A percentile compares a stretch with the other conserved stretches of the same genome.
Evolutionary conservation across 768 basidiomycete genomes (phyloP).

Genomic region (Podaxis rugospora): DNA sequence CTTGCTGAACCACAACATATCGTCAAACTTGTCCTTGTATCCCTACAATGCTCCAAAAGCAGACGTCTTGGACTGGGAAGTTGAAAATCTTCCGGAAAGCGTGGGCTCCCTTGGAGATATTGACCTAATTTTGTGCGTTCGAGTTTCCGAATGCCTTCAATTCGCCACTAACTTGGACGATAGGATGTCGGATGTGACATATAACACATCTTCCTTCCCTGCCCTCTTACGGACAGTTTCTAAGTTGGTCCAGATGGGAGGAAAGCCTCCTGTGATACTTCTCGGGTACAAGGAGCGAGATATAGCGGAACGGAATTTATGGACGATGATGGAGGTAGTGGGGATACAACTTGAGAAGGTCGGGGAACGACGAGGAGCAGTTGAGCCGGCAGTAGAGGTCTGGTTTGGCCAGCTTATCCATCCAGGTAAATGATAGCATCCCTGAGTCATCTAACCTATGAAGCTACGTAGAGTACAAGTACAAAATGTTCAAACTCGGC

Average conservation of each 20-base stretch:
- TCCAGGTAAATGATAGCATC: too few relatives aligned
- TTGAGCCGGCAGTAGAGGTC: constrained; percentile 63
- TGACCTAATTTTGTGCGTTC: constrained; percentile 67
- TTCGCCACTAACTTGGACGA: neutral
- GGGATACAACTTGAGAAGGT: constrained; percentile 56
- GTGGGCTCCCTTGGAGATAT: constrained; percentile 37
- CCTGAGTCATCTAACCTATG: too few relatives aligned
- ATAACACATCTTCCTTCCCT: constrained; percentile 85
- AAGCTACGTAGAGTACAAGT: too few relatives aligned
- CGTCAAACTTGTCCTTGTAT: constrained; percentile 35
- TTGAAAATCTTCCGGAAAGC: constrained; percentile 43
- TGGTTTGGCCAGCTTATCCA: constrained; percentile 44
- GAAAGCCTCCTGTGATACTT: constrained; percentile 42
- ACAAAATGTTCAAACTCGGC: too few relatives aligned
- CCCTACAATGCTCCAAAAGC: constrained; percentile 26
- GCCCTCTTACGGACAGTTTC: constrained; percentile 67
- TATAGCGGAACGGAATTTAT: constrained; percentile 66
- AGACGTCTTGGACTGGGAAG: constrained; percentile 73
- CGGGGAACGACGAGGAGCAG: constrained; percentile 52
- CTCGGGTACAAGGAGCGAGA: constrained; percentile 90
- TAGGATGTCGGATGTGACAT: constrained; percentile 92
- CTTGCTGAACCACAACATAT: constrained; percentile 69
- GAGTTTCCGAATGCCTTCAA: neutral
- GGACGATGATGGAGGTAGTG: constrained; percentile 50
- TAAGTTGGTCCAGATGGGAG: constrained; percentile 34